Evolutionary conservation across 441 rosid species (phyloP).

Genomic region (Arabidopsis hybrid): DNA sequence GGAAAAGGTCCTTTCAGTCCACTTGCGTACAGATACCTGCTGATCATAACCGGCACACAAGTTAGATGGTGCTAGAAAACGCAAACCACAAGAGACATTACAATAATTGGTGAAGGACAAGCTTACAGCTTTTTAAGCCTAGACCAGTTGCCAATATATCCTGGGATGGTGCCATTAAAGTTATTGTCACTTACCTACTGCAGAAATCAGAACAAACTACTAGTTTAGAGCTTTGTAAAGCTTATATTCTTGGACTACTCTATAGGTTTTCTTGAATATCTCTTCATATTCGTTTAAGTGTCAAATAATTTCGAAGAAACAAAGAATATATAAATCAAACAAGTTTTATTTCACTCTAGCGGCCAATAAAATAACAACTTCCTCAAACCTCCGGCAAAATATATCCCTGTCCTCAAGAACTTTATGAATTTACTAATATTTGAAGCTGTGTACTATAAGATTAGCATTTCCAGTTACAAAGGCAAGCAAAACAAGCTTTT

Average conservation of each 20-base stretch:
- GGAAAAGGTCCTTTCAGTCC: constrained; percentile 43
- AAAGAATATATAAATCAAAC: neutral
- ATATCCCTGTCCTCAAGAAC: neutral
- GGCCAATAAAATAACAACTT: neutral
- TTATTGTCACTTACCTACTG: constrained; percentile 38
- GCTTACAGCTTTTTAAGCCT: constrained; percentile 30
- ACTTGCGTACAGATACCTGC: constrained; percentile 38
- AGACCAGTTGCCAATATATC: constrained; percentile 35
- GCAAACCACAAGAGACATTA: neutral
- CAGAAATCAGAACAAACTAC: neutral
- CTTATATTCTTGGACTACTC: neutral
- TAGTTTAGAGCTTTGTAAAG: neutral
- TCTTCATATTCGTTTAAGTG: neutral
- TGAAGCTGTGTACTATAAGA: too few relatives aligned
- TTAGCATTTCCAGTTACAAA: neutral
- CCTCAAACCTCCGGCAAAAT: neutral
- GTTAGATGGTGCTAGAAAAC: neutral
- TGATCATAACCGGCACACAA: neutral
- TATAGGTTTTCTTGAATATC: neutral
- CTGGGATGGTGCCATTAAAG: constrained; percentile 30
- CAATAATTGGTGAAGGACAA: neutral
- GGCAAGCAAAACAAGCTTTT: neutral
- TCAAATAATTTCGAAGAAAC: neutral
- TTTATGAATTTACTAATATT: too few relatives aligned
- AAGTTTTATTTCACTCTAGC: neutral